phyloP scores from a whole-genome alignment of 176 grass and related monocot genomes.

The Oryza nivara region DNA sequence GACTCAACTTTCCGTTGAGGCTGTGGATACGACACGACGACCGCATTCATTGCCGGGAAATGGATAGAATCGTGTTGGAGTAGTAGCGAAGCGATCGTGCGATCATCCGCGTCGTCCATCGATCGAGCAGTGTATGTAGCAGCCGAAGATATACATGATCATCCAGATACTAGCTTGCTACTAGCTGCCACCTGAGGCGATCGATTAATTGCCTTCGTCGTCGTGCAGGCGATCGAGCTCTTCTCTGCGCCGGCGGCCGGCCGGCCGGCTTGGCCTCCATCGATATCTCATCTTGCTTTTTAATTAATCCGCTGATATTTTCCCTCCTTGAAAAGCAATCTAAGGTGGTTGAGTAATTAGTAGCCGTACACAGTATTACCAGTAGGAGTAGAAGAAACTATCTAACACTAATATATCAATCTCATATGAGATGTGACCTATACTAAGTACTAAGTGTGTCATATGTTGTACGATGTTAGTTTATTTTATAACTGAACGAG shows the following conservation, averaged over 20 bases:
- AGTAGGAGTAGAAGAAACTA: background rate
- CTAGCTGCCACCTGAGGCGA: background rate
- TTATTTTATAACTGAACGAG: no score
- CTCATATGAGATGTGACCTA: no score
- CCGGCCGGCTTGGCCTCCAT: background rate
- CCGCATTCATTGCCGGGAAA: slow-evolving; percentile 38
- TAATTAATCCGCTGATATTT: background rate
- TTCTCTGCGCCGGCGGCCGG: background rate
- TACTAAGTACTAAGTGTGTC: no score
- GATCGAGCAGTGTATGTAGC: background rate
- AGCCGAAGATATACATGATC: background rate
- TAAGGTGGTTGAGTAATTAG: slow-evolving; percentile 51
- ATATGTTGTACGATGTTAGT: no score
- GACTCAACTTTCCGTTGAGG: slow-evolving; percentile 44
- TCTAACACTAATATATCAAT: no score
- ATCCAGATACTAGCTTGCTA: background rate
- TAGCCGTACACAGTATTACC: background rate
- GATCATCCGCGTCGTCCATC: background rate
- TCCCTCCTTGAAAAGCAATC: slow-evolving; percentile 47
- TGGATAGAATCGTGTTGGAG: background rate
- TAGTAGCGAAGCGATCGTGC: background rate
- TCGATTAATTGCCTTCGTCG: background rate
- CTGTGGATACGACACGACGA: slow-evolving; percentile 29
- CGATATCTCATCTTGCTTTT: background rate
- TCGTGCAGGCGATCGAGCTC: background rate